These are phyloP conservation scores for Euphorbia celastroides DNA, from an alignment of 441 rosid species.

Conservation along the genomic window DNA sequence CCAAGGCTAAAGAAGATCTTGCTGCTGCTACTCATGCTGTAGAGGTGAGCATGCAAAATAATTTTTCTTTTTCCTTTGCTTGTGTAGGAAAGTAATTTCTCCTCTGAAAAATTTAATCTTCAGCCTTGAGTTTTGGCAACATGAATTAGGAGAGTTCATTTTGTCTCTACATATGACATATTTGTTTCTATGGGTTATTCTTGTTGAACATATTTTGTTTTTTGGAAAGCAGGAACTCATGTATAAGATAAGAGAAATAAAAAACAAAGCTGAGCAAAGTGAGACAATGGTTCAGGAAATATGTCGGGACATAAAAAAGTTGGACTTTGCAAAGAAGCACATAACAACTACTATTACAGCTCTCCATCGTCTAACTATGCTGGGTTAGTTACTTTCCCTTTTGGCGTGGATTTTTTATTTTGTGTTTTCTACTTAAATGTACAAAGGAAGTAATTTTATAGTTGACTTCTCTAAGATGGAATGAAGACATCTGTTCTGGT, in stretches of 20 bases:
- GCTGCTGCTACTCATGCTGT: constrained; percentile 98
- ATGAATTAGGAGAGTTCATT: not conserved
- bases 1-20: constrained; percentile 99
- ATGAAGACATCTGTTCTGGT: not conserved
- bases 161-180: not conserved
- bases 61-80: not conserved
- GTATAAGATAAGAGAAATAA: constrained; percentile 90
- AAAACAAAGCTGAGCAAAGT: constrained; percentile 98
- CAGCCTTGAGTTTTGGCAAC: constrained; percentile 8
- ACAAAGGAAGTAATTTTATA: not conserved
- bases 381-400: constrained; percentile 49
- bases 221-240: constrained; percentile 68
- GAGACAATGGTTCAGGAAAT: constrained; percentile 99
- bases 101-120: not conserved
- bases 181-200: not conserved
- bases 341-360: constrained; percentile 98
- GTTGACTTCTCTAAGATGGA: constrained; percentile 4
- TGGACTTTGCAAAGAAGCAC: constrained; percentile 99
- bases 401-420: not conserved
- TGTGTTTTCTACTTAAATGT: not conserved
- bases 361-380: constrained; percentile 98
- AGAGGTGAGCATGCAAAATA: constrained; percentile 43
- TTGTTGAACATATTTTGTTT: constrained; percentile 16
- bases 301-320: constrained; percentile 98
- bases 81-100: not conserved